These are phyloP conservation scores for Chaetomium fimeti DNA, from an alignment of 495 filamentous ascomycete species.

Conservation along the genomic window DNA sequence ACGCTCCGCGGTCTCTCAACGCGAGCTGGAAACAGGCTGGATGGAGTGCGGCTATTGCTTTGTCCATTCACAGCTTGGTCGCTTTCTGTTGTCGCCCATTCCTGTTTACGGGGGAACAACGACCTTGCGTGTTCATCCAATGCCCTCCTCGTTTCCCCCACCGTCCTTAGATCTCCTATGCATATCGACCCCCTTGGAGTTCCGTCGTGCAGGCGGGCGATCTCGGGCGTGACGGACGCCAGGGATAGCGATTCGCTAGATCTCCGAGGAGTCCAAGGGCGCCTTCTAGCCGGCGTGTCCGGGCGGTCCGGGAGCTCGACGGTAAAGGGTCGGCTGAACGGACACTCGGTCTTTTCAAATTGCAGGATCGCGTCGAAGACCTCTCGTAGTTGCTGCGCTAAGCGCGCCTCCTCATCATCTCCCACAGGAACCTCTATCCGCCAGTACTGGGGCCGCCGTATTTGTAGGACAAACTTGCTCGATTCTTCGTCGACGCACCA, in stretches of 20 bases:
- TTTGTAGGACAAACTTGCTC: constrained; percentile 75
- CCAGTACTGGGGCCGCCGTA: constrained; percentile 78
- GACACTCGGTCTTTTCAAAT: constrained; percentile 85
- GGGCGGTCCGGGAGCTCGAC: constrained; percentile 72
- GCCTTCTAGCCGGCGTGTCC: constrained; percentile 62
- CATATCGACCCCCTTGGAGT: constrained; percentile 21
- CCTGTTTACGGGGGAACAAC: background rate
- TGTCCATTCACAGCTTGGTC: background rate
- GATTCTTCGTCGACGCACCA: constrained; percentile 88
- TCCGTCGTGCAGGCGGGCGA: constrained; percentile 24
- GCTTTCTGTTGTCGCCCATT: background rate
- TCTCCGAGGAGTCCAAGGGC: constrained; percentile 65
- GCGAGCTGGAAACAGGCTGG: background rate
- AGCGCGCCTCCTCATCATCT: constrained; percentile 56
- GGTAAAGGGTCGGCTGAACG: constrained; percentile 73
- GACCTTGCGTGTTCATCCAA: constrained; percentile 8
- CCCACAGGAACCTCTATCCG: constrained; percentile 76
- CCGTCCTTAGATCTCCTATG: constrained; percentile 14
- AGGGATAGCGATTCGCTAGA: constrained; percentile 32
- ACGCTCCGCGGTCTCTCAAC: background rate
- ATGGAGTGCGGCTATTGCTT: background rate
- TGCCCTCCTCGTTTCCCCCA: background rate
- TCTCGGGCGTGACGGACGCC: constrained; percentile 31
- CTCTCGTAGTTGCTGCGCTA: constrained; percentile 63
- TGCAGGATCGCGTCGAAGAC: constrained; percentile 69